Conservation (phyloP, 495 filamentous ascomycete species). For the Neurospora sp. region DNA sequence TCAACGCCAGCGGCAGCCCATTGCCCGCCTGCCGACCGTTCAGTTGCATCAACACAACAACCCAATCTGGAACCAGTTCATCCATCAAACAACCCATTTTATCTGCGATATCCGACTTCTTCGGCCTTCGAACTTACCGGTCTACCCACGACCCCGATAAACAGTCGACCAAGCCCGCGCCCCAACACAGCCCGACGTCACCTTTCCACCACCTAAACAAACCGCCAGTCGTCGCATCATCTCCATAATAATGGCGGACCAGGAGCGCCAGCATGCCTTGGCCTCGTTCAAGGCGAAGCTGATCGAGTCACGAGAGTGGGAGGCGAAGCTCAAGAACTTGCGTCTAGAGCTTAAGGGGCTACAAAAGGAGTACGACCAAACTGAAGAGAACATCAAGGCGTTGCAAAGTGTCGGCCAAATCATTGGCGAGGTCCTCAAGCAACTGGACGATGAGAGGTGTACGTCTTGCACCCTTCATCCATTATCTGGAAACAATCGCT, state of each 20-base stretch:
- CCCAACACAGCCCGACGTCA: background rate
- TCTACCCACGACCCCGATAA: background rate
- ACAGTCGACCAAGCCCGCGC: background rate
- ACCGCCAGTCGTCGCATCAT: background rate
- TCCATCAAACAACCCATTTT: background rate
- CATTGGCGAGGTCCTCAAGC: conserved; percentile 97
- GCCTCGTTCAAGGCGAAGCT: conserved; percentile 87
- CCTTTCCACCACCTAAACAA: background rate
- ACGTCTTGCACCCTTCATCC: conserved; percentile 26
- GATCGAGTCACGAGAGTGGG: conserved; percentile 94
- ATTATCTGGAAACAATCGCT: background rate
- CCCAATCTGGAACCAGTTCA: background rate
- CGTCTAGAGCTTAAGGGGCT: conserved; percentile 90
- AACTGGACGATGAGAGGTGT: conserved; percentile 99
- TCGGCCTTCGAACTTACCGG: background rate
- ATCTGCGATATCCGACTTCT: background rate
- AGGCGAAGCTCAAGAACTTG: conserved; percentile 87
- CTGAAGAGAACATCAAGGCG: conserved; percentile 99
- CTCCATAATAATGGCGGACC: conserved; percentile 28
- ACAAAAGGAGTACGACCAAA: conserved; percentile 89
- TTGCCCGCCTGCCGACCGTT: background rate
- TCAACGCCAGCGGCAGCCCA: conserved; percentile 1
- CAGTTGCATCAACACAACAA: background rate
- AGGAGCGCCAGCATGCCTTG: conserved; percentile 73
- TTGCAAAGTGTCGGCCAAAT: conserved; percentile 98